Conservation (phyloP, 805 yeast species). For the Saccharomycopsis javanensis region DNA sequence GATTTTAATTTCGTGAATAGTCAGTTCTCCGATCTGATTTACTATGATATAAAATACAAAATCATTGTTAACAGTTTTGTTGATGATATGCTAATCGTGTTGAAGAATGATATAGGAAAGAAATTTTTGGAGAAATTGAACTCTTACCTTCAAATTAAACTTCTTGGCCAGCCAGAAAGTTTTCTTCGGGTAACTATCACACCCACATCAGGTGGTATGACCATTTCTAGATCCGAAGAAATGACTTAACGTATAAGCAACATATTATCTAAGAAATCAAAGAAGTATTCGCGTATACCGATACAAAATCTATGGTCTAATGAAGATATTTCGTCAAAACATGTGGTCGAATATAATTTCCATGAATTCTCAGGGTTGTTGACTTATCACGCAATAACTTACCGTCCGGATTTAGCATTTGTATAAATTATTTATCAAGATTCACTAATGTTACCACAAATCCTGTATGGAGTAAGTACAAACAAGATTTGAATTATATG, state of each 20-base stretch:
- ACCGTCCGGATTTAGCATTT: background rate
- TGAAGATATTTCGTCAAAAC: background rate
- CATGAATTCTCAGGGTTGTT: background rate
- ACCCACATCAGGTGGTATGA: background rate
- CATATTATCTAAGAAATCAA: background rate
- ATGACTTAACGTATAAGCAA: no score
- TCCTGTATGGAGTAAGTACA: background rate
- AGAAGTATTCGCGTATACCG: background rate
- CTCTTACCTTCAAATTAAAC: background rate
- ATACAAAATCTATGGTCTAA: background rate
- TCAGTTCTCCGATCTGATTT: background rate
- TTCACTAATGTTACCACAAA: background rate
- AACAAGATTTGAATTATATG: background rate
- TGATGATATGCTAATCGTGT: background rate
- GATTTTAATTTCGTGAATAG: background rate
- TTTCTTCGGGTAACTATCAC: background rate
- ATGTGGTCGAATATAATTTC: background rate
- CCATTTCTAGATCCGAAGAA: no score
- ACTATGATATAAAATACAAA: background rate
- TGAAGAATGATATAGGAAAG: background rate
- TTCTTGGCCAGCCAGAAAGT: background rate
- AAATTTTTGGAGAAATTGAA: background rate
- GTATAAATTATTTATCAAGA: background rate
- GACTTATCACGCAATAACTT: background rate
- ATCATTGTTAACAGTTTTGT: background rate